Evolutionary conservation across 148 eudicot genomes (phyloP), one percentile per base, ranked within the genome.

Genomic region (Fagopyrum esculentum): DNA sequence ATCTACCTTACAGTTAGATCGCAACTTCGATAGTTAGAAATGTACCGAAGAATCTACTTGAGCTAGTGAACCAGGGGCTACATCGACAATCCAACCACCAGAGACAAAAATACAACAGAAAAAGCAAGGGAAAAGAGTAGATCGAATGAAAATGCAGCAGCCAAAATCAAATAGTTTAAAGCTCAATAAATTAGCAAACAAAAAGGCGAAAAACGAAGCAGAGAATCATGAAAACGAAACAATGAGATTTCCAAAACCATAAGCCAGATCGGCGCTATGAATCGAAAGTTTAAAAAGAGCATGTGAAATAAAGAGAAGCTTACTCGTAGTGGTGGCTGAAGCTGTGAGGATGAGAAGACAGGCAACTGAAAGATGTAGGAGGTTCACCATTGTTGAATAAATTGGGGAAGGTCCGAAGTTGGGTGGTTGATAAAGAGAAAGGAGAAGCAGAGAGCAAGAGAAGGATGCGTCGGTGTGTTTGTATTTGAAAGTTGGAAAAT

Each of bases 311-410:
- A 35, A 49, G 72, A 74, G 17, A 30, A 76, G 54, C 82, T 83
- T 86, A 88, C 96, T 86, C 46, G 74, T 86, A 44, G 77, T 72
- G 72, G 63, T n/a, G 47, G 91, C 85, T 60, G 82, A 81, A 70
- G 89, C 84, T 71, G 86, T 81, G 74, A 78, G 63, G 69, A 80
- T 78, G 78, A 83, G 74, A 61, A 83, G 71, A 71, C 61, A 78
- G 12, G 82, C 30, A 35, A 73, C 6, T 17, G 70, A 47, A 54
- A 79, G 60, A 59, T 78, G 78, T 30, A 76, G n/a, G 30, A 75
- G 68, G 51, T 72, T 84, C 74, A 72, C 77, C 85, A 77, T 86
- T 74, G 82, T 29, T n/a, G 29, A 71, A 75, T 75, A 71, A 9
- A 77, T 22, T 69, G 49, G 48, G 7, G 15, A 46, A 35, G 51